Conservation (phyloP, 345 rosid species). For the Arabis hirsuta region DNA sequence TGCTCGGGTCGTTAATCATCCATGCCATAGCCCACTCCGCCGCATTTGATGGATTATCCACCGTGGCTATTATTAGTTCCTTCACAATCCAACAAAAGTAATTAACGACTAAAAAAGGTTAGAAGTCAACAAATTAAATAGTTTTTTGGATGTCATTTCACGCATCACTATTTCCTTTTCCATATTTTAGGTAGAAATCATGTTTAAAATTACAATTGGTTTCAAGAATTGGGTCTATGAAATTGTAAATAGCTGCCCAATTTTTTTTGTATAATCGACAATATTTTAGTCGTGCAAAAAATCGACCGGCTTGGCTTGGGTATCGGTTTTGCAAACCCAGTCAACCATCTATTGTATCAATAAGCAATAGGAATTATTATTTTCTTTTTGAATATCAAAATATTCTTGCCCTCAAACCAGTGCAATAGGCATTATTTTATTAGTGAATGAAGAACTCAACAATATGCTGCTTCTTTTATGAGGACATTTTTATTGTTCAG, state of each 20-base stretch:
- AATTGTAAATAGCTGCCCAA: constrained; percentile 8
- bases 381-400: too few relatives aligned
- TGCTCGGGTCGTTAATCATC: constrained; percentile 55
- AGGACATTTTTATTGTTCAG: too few relatives aligned
- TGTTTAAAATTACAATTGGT: background rate
- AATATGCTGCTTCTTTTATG: too few relatives aligned
- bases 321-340: background rate
- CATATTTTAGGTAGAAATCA: background rate
- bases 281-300: too few relatives aligned
- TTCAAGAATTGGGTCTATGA: background rate
- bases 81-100: constrained; percentile 26
- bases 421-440: too few relatives aligned
- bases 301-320: background rate
- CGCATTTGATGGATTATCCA: constrained; percentile 66
- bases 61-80: constrained; percentile 59
- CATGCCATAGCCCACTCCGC: constrained; percentile 63
- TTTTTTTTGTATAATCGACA: background rate
- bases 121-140: background rate
- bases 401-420: too few relatives aligned
- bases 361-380: too few relatives aligned
- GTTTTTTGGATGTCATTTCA: background rate
- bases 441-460: too few relatives aligned
- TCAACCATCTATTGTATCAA: background rate
- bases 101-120: background rate
- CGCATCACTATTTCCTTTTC: background rate